Conservation (phyloP, 352 stramenopile species). For the Phytophthora pini region DNA sequence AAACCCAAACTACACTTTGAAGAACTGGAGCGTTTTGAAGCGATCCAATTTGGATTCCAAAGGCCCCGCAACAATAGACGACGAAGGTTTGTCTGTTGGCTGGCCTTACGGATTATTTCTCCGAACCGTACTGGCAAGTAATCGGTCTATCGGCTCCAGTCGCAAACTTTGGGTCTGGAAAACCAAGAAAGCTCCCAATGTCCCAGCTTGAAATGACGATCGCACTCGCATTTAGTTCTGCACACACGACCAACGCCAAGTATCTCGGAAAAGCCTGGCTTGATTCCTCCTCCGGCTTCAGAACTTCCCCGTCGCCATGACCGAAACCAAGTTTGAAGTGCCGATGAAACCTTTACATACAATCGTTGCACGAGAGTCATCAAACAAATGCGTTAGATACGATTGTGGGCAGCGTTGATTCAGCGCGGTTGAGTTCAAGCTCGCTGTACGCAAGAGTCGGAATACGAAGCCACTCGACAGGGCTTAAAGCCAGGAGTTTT, state of each 20-base stretch:
- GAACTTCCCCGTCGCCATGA: not conserved
- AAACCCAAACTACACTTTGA: not conserved
- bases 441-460: conserved; percentile 1
- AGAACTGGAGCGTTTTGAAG: not conserved
- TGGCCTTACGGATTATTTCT: conserved; percentile 9
- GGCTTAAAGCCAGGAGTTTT: not conserved
- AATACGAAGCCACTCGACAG: not conserved
- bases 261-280: too few species aligned
- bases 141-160: not conserved
- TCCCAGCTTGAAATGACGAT: not conserved
- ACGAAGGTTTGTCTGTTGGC: not conserved
- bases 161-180: not conserved
- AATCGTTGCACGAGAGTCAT: not conserved
- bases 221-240: not conserved
- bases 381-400: conserved; percentile 4
- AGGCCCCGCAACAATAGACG: conserved; percentile 4
- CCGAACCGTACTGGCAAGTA: conserved; percentile 1
- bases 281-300: not conserved
- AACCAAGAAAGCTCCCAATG: not conserved
- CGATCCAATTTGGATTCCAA: not conserved
- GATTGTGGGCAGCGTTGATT: not conserved
- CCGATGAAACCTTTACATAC: conserved; percentile 6
- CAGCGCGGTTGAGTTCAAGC: conserved; percentile 4
- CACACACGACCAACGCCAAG: not conserved
- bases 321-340: conserved; percentile 1